Conservation (phyloP, 768 basidiomycete genomes). For the Leccinum longicurvipes region DNA sequence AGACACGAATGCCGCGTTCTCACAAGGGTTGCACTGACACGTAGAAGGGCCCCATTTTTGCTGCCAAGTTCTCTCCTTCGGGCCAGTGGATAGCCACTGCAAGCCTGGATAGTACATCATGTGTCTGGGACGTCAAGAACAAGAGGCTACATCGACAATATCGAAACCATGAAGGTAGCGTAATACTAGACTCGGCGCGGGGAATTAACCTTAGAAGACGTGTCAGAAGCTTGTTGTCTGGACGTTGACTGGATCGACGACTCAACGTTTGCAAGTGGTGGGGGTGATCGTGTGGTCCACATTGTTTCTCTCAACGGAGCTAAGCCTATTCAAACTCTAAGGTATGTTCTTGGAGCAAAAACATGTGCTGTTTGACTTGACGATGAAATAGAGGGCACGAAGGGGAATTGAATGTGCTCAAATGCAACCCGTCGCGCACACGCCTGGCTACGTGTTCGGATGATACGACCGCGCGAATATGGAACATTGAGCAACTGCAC, state of each 20-base stretch:
- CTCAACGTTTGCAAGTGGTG: conserved; percentile 66
- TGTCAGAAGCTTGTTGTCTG: conserved; percentile 63
- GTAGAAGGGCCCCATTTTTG: conserved; percentile 74
- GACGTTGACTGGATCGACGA: conserved; percentile 81
- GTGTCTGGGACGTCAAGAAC: conserved; percentile 72
- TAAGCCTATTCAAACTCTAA: conserved; percentile 58
- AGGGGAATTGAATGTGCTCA: conserved; percentile 77
- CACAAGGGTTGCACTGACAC: conserved; percentile 17
- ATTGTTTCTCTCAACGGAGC: conserved; percentile 53
- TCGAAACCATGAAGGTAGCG: conserved; percentile 59
- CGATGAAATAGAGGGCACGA: conserved; percentile 55
- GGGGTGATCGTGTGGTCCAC: conserved; percentile 63
- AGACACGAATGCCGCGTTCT: conserved; percentile 12
- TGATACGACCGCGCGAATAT: conserved; percentile 74
- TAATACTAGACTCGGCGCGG: not conserved
- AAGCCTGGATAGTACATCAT: conserved; percentile 73
- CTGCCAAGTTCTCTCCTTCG: conserved; percentile 69
- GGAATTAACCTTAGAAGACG: conserved; percentile 5
- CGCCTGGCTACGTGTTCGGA: conserved; percentile 80
- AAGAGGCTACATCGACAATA: conserved; percentile 63
- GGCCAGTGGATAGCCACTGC: conserved; percentile 74
- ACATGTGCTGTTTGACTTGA: not conserved
- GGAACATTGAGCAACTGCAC: conserved; percentile 56
- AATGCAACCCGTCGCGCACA: conserved; percentile 61
- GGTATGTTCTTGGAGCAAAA: conserved; percentile 41